Evolutionary conservation across 1,284 basidiomycete species (phyloP).

Genomic region (Trichosporon sp.): DNA sequence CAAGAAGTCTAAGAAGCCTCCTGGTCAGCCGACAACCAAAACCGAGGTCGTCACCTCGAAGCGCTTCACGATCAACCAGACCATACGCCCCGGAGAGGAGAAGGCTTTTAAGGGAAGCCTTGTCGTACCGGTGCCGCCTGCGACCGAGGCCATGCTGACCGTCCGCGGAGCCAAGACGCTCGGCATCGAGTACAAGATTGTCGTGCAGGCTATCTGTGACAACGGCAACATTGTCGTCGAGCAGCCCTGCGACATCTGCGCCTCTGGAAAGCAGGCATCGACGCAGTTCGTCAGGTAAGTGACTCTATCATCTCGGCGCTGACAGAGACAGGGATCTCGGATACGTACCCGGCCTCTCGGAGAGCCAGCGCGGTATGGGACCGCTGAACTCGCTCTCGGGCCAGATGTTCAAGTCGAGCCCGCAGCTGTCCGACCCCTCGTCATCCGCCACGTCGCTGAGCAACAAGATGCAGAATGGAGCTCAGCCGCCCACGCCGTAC

Average conservation of each 20-base stretch:
- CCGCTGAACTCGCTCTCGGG: constrained; percentile 19
- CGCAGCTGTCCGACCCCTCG: background rate
- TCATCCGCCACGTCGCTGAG: background rate
- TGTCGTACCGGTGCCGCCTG: constrained; percentile 60
- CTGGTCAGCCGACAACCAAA: constrained; percentile 66
- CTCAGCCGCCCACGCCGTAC: background rate
- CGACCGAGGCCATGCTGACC: constrained; percentile 68
- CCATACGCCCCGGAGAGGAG: constrained; percentile 62
- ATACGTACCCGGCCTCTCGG: constrained; percentile 45
- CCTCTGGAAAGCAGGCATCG: constrained; percentile 41
- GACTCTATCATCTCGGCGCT: background rate
- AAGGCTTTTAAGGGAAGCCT: constrained; percentile 71
- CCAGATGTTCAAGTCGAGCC: constrained; percentile 12
- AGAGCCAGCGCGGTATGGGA: constrained; percentile 9
- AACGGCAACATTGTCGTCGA: constrained; percentile 68
- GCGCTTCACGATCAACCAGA: constrained; percentile 16
- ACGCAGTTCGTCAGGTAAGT: constrained; percentile 51
- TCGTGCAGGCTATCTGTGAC: constrained; percentile 73
- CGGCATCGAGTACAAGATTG: constrained; percentile 74
- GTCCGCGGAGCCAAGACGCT: constrained; percentile 75
- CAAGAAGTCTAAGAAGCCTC: constrained; percentile 62
- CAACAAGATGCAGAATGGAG: background rate
- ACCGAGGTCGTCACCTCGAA: constrained; percentile 33
- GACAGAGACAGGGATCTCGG: constrained; percentile 48
- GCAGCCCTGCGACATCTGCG: constrained; percentile 59